Evolutionary conservation across 176 grass and related monocot species (phyloP).

Genomic region (Ensete glaucum): DNA sequence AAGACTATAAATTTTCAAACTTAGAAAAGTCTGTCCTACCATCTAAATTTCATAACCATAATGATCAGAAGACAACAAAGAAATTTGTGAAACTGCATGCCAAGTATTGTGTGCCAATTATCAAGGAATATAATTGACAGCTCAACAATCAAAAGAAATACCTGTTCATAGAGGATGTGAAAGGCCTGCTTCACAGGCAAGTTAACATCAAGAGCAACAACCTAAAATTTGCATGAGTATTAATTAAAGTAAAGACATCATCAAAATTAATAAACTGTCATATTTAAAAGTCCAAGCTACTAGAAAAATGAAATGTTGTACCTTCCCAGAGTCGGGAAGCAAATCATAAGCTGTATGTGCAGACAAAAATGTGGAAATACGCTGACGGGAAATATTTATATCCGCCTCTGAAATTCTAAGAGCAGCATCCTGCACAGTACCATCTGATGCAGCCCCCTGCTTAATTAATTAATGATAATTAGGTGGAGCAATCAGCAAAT

Average conservation of each 20-base stretch:
- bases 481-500: background rate
- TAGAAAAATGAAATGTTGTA: conserved; percentile 24
- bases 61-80: no score
- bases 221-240: conserved; percentile 30
- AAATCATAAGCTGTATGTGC: conserved; percentile 77
- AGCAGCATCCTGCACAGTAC: conserved; percentile 28
- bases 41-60: no score
- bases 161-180: conserved; percentile 98
- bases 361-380: conserved; percentile 58
- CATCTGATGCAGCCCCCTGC: conserved; percentile 35
- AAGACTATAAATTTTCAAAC: no score
- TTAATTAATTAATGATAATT: conserved; percentile 14
- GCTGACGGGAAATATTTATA: conserved; percentile 50
- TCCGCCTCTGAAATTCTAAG: conserved; percentile 63
- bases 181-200: conserved; percentile 98
- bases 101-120: background rate
- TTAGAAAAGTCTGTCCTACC: no score
- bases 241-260: conserved; percentile 8
- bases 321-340: conserved; percentile 91
- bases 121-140: background rate
- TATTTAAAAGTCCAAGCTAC: background rate
- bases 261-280: conserved; percentile 2
- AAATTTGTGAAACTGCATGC: background rate
- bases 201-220: conserved; percentile 92
- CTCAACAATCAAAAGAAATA: conserved; percentile 27